phyloP scores from a whole-genome alignment of 768 basidiomycete genomes.

The Astraeus odoratus region DNA sequence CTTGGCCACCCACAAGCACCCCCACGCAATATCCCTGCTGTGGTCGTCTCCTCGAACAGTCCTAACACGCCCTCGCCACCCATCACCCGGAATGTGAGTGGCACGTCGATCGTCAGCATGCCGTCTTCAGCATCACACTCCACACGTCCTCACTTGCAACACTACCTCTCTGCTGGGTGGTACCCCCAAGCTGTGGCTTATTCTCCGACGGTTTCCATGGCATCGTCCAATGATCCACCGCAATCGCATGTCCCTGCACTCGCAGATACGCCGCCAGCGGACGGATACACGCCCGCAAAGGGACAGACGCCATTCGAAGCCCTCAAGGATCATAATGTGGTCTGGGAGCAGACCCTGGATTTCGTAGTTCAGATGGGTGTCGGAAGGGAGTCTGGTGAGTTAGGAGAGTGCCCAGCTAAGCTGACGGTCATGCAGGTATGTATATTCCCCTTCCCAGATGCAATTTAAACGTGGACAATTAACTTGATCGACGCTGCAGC shows the following conservation, averaged over 20 bases:
- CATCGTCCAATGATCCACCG: background rate
- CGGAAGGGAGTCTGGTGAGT: constrained; percentile 39
- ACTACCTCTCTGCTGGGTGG: constrained; percentile 25
- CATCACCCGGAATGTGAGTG: constrained; percentile 15
- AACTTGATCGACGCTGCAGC: constrained; percentile 27
- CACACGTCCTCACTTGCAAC: constrained; percentile 2
- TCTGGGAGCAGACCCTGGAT: constrained; percentile 54
- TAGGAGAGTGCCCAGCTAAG: constrained; percentile 56
- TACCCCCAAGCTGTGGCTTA: constrained; percentile 8
- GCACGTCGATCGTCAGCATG: constrained; percentile 17
- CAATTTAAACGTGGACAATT: background rate
- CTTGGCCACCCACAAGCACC: background rate
- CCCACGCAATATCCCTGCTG: constrained; percentile 18
- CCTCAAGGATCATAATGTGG: constrained; percentile 58
- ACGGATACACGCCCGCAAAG: constrained; percentile 34
- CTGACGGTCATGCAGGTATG: constrained; percentile 53
- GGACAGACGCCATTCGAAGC: constrained; percentile 56
- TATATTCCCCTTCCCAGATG: background rate
- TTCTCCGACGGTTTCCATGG: constrained; percentile 1
- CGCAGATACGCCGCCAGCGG: constrained; percentile 7
- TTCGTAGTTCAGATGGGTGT: constrained; percentile 56
- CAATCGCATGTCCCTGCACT: background rate
- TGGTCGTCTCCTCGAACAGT: constrained; percentile 22
- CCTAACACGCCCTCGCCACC: constrained; percentile 1
- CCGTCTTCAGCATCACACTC: constrained; percentile 15